Evolutionary conservation across 2,329 filamentous ascomycete species (phyloP).

Genomic region (Zelopaecilomyces penicillatus): DNA sequence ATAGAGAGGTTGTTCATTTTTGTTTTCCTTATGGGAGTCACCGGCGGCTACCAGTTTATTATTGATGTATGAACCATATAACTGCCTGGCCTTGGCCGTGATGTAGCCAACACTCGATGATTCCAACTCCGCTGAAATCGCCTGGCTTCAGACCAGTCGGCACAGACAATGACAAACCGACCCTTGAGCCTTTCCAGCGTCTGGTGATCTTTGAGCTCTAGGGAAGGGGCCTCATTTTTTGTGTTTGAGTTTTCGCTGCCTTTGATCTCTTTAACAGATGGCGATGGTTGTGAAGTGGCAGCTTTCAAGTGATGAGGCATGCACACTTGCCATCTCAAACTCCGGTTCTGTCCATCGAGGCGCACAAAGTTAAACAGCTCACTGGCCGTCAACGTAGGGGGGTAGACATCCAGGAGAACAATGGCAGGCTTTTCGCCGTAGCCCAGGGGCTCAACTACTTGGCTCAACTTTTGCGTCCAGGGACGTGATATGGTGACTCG

Average conservation of each 20-base stretch:
- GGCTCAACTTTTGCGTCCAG: slow-evolving; percentile 18
- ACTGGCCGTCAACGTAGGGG: slow-evolving; percentile 21
- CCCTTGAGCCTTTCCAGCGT: slow-evolving; percentile 13
- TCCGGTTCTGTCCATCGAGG: slow-evolving; percentile 33
- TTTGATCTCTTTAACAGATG: not conserved
- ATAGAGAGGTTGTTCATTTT: not conserved
- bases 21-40: too few species aligned
- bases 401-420: slow-evolving; percentile 23
- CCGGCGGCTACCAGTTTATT: slow-evolving; percentile 23
- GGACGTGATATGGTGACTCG: slow-evolving; percentile 15
- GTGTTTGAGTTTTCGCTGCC: not conserved
- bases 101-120: slow-evolving; percentile 20
- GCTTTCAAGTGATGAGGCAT: slow-evolving; percentile 11
- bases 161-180: slow-evolving; percentile 27
- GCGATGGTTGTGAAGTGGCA: not conserved
- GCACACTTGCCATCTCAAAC: slow-evolving; percentile 15
- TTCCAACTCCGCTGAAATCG: slow-evolving; percentile 36
- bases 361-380: slow-evolving; percentile 30
- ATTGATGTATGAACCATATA: slow-evolving; percentile 22
- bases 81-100: slow-evolving; percentile 6
- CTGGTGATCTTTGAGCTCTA: slow-evolving; percentile 6
- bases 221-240: not conserved
- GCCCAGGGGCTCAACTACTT: slow-evolving; percentile 15
- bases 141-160: slow-evolving; percentile 24
- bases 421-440: slow-evolving; percentile 18